Base-by-base conservation (phyloP, 352 stramenopile genomes). In the Globisporangium barbulae region DNA sequence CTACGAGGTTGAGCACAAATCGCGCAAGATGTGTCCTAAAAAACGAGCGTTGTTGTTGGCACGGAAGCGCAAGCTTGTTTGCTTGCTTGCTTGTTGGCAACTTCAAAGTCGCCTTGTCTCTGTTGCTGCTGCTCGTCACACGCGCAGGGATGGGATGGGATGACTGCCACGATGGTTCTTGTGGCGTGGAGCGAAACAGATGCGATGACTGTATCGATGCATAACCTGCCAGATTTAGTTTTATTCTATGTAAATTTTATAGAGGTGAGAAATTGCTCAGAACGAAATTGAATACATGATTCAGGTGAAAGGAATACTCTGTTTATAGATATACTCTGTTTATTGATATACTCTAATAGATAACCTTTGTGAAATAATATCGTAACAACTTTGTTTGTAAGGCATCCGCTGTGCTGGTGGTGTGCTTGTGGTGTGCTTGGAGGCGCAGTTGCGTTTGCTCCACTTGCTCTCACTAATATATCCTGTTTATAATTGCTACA, bases 101-200 rank as follows among this genome's bases (percentile, higher is more conserved):
- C 53, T 59, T 59, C 53, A 59, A 60, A 60, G 35, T 37, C 39
- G 54, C 37, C 35, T 60, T 60, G 54, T 60, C 54, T 60, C 54
- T 60, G 54, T 25, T 50, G 54, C 8, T 50, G 49, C 8, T 50
- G n/a, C 31, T 44, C 50, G 50, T 57, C 50, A 57, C 30, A 21
- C 30, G 35, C 35, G 35, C 35, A 5, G 31, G 44, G 44, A 28
- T 55, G 49, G 4, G 47, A 41, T 55, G 49, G 6, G 49, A 41
- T 39, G 49, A 55, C n/a, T 22, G 12, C 45, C 47, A 9, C 28
- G 19, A 42, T 10, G 35, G 33, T 57, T 57, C 50, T 57, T 57
- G 50, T 57, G 50, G 50, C 30, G 22, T 19, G 30, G 33, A 37
- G 22, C 25, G 12, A 54, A 22, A 54, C 25, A 13, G 13, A 25